Evolutionary conservation across 2,329 filamentous ascomycete species (phyloP).

Genomic region (Alternaria triticimaculans): DNA sequence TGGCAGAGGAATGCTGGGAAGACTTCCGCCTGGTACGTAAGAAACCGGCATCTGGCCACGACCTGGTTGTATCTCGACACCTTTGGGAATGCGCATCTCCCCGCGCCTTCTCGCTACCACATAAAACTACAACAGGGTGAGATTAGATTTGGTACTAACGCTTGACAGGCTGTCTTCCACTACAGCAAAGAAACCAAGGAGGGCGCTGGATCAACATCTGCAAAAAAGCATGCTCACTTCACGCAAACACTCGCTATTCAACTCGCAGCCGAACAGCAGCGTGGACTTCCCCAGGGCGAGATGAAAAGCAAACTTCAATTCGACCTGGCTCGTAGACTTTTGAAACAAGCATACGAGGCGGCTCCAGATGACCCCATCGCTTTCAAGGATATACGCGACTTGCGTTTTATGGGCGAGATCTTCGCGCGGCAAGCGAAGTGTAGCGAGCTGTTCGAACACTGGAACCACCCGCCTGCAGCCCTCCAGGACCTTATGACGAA

Average conservation of each 20-base stretch:
- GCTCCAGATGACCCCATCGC: slow-evolving; percentile 31
- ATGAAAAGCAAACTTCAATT: slow-evolving; percentile 27
- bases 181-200: slow-evolving; percentile 33
- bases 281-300: slow-evolving; percentile 16
- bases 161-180: slow-evolving; percentile 36
- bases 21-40: slow-evolving; percentile 41
- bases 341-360: slow-evolving; percentile 38
- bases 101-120: neutral
- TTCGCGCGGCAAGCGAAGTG: slow-evolving; percentile 32
- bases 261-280: slow-evolving; percentile 35
- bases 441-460: slow-evolving; percentile 35
- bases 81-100: neutral
- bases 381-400: slow-evolving; percentile 39
- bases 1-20: slow-evolving; percentile 43
- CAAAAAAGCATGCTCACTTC: slow-evolving; percentile 35
- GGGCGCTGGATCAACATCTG: slow-evolving; percentile 11
- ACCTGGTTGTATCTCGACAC: neutral
- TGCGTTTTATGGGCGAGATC: slow-evolving; percentile 45
- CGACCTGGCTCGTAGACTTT: slow-evolving; percentile 29
- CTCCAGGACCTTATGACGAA: slow-evolving; percentile 28
- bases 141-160: slow-evolving; percentile 10
- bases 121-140: neutral
- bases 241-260: slow-evolving; percentile 38
- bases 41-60: neutral
- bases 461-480: slow-evolving; percentile 23